Conservation (phyloP, 306 rosid genomes). For the Mimosa pudica region DNA sequence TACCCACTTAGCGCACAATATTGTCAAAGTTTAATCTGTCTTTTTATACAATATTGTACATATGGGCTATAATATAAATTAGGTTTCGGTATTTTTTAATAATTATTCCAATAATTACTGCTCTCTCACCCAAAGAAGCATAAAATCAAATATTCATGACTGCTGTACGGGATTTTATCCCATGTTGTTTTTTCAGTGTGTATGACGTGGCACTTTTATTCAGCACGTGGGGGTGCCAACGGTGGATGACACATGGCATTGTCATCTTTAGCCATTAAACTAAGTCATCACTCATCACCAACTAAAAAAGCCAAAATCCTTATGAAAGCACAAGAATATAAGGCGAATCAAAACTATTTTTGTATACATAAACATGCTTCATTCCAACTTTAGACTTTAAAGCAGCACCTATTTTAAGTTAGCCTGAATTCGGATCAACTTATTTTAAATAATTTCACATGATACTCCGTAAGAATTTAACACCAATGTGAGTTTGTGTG, state of each 20-base stretch:
- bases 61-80: background rate
- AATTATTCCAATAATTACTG: background rate
- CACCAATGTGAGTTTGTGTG: too few species aligned
- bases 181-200: slow-evolving; percentile 13
- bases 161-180: slow-evolving; percentile 6
- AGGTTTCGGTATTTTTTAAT: background rate
- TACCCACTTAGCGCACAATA: background rate
- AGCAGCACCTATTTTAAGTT: too few species aligned
- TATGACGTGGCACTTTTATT: slow-evolving; percentile 36
- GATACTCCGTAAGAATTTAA: too few species aligned
- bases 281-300: background rate
- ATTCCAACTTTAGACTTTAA: background rate
- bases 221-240: background rate
- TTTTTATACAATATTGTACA: background rate
- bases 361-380: background rate
- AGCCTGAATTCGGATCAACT: too few species aligned
- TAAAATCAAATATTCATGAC: slow-evolving; percentile 36
- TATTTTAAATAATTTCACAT: too few species aligned
- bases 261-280: background rate
- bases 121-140: background rate
- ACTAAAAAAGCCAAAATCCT: background rate
- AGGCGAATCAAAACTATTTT: background rate
- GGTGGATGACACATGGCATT: background rate
- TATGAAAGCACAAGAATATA: background rate
- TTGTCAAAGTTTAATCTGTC: background rate